Percentiles rank a stretch among this genome's conserved stretches.
Conservation (phyloP, 1,284 basidiomycete genomes). For the Pisolithus thermaeus region DNA sequence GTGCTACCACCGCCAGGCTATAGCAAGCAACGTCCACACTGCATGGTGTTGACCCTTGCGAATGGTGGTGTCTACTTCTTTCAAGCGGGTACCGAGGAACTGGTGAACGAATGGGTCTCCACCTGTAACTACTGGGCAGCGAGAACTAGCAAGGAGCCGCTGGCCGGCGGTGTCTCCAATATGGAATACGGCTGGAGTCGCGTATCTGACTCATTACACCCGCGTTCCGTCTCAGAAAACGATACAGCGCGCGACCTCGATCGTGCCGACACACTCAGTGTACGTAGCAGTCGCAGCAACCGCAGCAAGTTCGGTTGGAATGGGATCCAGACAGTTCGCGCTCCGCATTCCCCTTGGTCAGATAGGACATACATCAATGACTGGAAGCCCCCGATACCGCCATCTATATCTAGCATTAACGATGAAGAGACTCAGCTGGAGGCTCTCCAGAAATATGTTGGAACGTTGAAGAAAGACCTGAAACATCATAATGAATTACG, state of each 20-base stretch:
- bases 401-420: constrained; percentile 78
- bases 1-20: constrained; percentile 89
- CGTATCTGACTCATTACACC: constrained; percentile 50
- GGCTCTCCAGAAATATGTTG: constrained; percentile 76
- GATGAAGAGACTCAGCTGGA: constrained; percentile 92
- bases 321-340: constrained; percentile 55
- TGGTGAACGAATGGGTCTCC: constrained; percentile 96
- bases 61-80: constrained; percentile 92
- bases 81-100: constrained; percentile 95
- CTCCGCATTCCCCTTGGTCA: constrained; percentile 58
- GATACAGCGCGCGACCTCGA: constrained; percentile 48
- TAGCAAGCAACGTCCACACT: constrained; percentile 83
- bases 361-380: constrained; percentile 87
- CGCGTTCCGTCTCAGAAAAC: constrained; percentile 53
- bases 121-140: constrained; percentile 99
- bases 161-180: constrained; percentile 93
- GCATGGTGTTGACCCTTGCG: constrained; percentile 90
- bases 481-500: constrained; percentile 81
- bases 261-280: constrained; percentile 56
- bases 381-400: constrained; percentile 87
- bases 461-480: constrained; percentile 71
- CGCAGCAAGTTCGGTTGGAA: constrained; percentile 66
- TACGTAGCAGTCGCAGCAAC: constrained; percentile 63
- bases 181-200: constrained; percentile 99
- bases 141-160: constrained; percentile 85